Base-by-base conservation (phyloP, 257 asterid genomes). In the Capsicum rhomboideum region DNA sequence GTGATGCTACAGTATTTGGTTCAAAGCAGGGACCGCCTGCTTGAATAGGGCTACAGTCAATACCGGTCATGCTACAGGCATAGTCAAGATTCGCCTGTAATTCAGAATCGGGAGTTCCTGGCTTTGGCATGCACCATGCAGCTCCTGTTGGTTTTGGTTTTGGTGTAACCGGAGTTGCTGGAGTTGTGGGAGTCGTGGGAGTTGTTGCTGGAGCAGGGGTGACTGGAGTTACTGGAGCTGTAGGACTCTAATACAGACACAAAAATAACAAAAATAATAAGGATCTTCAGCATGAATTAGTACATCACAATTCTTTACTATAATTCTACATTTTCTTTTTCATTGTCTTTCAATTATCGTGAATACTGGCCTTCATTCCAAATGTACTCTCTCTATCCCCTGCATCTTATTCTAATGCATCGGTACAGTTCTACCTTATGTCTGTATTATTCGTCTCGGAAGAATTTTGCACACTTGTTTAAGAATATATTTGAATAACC, bases 11-110 rank as follows among this genome's bases (percentile, higher is more conserved):
- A 23, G 90, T 91, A 90, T 90, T 69, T 83, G 94, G 95, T 84
- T 91, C 92, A 84, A 92, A 95, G 85, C 98, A 95, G 18, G 90
- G 84, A 71, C 97, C 98, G 56, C 98, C 94, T 17, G 91, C 88
- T 81, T 92, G 95, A 85, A 95, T 92, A 49, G 96, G 90, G 78
- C 91, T 79, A 87, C 97, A 95, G 56, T 93, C 96, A 61, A 92
- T 89, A 88, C 94, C 94, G 34, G 77, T 2, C 82, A 90, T 92
- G 78, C 92, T 83, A 54, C 97, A 94, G 16, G 95, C 93, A 52
- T 93, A 91, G 83, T 93, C 96, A 4, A 94, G 94, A 92, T 93
- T 92, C 55, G 87, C 87, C 91, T 94, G 97, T 85, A 92, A 88
- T 17, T 90, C 90, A 83, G 90, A 87, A 74, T 90, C 92, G 2